Base-by-base conservation (phyloP, 495 filamentous ascomycete genomes). In the Talaromyces proteolyticus region DNA sequence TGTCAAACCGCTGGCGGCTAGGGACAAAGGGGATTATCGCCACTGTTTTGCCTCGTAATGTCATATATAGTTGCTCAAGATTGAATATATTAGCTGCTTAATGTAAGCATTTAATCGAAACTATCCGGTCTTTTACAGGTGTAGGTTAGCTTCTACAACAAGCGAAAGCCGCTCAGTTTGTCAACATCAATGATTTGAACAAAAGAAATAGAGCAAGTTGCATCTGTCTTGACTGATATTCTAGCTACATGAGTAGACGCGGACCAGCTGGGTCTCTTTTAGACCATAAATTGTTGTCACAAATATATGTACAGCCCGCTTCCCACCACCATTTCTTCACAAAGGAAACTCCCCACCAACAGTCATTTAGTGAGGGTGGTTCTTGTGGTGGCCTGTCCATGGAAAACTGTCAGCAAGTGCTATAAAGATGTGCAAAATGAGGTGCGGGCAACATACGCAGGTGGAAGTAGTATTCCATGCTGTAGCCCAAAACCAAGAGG, bases 381-480 rank as follows among this genome's bases (percentile, higher is more conserved):
- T 95, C 87, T 97, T 97, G 86, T 96, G 91, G 79, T 96, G 90
- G 55, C 92, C 92, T 97, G 57, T 36, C 14, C 16, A 24, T 20
- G 16, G 29, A 18, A 44, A 20, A 53, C 24, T 45, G 57, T 75
- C 54, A 74, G 66, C 66, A 41, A 20, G 14, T 18, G 23, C 11
- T 6, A 22, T 12, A 10, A 26, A 40, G 20, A 49, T 24, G 19
- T 16, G n/a, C 24, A 4, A 14, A n/a, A 23, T 11, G 3, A 3
- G 8, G 40, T 20, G 11, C 21, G 55, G 39, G 50, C 56, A 50
- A 79, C 89, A 66, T 84, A 98, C 93, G 90, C 57, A 97, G 81
- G 73, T 99, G 94, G 87, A 94, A 97, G 80, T 98, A 97, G 84
- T 98, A 98, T 71, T 93, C 87, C 74, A 96, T 87, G 55, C 86